Conservation (phyloP, 75 land plant species). For the Pinus albicaulis region DNA sequence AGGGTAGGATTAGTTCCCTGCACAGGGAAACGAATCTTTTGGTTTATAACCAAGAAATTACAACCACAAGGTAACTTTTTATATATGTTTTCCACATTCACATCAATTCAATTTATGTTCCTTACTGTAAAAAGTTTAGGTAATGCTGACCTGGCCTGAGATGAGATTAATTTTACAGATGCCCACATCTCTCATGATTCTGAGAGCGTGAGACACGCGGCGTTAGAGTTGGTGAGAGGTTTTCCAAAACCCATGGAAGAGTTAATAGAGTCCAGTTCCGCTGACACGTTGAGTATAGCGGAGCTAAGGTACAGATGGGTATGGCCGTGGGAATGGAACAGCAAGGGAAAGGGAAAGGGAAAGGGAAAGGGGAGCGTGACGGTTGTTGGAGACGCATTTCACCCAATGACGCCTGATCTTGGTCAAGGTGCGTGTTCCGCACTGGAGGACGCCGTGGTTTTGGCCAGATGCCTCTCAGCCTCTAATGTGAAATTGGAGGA, state of each 20-base stretch:
- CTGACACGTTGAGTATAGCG: not conserved
- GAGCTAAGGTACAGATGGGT: not conserved
- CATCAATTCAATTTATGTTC: not conserved
- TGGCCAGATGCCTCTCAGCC: conserved; percentile 11
- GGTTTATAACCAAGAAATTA: conserved; percentile 51
- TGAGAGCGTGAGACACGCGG: too few species aligned
- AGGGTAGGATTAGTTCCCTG: conserved; percentile 52
- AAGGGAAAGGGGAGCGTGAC: conserved; percentile 19
- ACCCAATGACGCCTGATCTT: conserved; percentile 85
- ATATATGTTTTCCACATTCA: not conserved
- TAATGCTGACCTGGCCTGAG: too few species aligned
- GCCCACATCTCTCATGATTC: too few species aligned
- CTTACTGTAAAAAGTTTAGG: not conserved
- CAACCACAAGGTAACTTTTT: conserved; percentile 4
- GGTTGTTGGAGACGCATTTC: conserved; percentile 63
- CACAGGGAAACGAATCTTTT: conserved; percentile 37
- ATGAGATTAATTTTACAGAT: too few species aligned
- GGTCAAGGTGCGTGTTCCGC: conserved; percentile 87
- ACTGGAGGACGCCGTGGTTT: conserved; percentile 59
- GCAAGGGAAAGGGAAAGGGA: not conserved
- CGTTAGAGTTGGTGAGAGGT: not conserved
- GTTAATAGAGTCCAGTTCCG: not conserved
- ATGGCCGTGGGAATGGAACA: conserved; percentile 19
- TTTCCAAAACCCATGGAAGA: conserved; percentile 4
- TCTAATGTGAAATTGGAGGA: not conserved